Percentiles rank a stretch among this genome's conserved stretches.
Evolutionary conservation across 345 rosid species (phyloP).

Genomic region (Sisymbrium altissimum): DNA sequence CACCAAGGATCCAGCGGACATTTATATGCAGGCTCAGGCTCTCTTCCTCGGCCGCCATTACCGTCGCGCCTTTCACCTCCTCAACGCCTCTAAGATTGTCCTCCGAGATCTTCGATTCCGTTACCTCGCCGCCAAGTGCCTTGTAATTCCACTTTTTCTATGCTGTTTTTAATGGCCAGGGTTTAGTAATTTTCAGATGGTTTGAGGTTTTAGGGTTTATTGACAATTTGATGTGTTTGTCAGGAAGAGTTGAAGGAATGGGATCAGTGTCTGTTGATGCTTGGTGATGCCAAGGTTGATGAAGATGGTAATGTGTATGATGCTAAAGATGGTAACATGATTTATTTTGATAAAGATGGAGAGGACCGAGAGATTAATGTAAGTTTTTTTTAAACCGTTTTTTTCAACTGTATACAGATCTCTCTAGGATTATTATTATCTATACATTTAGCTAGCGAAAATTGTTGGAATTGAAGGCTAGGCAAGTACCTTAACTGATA

Average conservation of each 20-base stretch:
- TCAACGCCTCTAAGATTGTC: constrained; percentile 83
- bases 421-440: neutral
- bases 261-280: constrained; percentile 90
- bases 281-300: constrained; percentile 88
- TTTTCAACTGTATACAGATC: neutral
- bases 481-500: constrained; percentile 3
- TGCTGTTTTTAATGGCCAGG: neutral
- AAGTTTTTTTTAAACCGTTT: constrained; percentile 4
- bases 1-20: constrained; percentile 76
- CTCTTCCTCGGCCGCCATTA: constrained; percentile 88
- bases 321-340: constrained; percentile 53
- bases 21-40: constrained; percentile 95
- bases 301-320: constrained; percentile 77
- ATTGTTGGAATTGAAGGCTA: neutral
- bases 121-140: constrained; percentile 97
- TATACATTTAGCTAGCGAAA: neutral
- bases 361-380: constrained; percentile 96
- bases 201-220: constrained; percentile 23
- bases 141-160: constrained; percentile 36
- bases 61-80: constrained; percentile 96
- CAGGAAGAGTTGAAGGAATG: constrained; percentile 97
- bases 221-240: neutral
- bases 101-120: constrained; percentile 96
- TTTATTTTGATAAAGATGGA: constrained; percentile 85
- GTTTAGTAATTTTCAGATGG: neutral